These are phyloP conservation scores for Lachnellula hyalina DNA, from an alignment of 2,329 filamentous ascomycete genomes.

Conservation along the genomic window DNA sequence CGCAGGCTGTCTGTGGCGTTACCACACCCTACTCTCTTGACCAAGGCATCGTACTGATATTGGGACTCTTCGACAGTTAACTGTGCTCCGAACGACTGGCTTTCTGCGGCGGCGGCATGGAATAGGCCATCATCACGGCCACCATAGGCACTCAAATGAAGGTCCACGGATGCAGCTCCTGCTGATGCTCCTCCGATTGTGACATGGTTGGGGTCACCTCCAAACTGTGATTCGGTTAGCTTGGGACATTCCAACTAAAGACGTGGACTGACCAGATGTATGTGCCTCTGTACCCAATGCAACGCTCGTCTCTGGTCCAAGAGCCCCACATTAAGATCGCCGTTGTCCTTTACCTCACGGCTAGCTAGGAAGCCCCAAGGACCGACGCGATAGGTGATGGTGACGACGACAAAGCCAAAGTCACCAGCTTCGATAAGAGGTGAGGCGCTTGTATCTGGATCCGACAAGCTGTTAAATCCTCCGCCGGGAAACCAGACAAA, in stretches of 20 bases:
- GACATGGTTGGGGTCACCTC: constrained; percentile 63
- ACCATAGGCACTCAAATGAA: constrained; percentile 55
- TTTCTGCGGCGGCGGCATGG: constrained; percentile 46
- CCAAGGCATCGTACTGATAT: constrained; percentile 48
- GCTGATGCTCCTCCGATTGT: constrained; percentile 65
- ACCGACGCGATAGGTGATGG: constrained; percentile 72
- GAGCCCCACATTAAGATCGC: constrained; percentile 63
- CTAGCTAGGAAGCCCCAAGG: constrained; percentile 66
- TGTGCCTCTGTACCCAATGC: constrained; percentile 64
- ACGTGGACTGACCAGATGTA: constrained; percentile 37
- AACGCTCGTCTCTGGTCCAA: constrained; percentile 65
- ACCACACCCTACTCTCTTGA: constrained; percentile 39
- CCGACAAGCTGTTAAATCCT: constrained; percentile 48
- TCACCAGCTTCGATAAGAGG: constrained; percentile 55
- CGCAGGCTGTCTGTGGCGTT: constrained; percentile 34
- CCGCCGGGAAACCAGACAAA: constrained; percentile 56
- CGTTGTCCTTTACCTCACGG: constrained; percentile 43
- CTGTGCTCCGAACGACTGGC: constrained; percentile 46
- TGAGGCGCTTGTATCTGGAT: constrained; percentile 52
- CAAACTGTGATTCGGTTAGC: constrained; percentile 46
- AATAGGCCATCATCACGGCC: constrained; percentile 45
- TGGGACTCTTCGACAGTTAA: constrained; percentile 42
- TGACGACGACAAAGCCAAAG: constrained; percentile 62
- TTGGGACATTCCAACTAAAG: neutral
- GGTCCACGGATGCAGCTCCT: constrained; percentile 59